Evolutionary conservation across 176 grass and related monocot genomes (phyloP).

Genomic region (barley (Hordeum vulgare)): DNA sequence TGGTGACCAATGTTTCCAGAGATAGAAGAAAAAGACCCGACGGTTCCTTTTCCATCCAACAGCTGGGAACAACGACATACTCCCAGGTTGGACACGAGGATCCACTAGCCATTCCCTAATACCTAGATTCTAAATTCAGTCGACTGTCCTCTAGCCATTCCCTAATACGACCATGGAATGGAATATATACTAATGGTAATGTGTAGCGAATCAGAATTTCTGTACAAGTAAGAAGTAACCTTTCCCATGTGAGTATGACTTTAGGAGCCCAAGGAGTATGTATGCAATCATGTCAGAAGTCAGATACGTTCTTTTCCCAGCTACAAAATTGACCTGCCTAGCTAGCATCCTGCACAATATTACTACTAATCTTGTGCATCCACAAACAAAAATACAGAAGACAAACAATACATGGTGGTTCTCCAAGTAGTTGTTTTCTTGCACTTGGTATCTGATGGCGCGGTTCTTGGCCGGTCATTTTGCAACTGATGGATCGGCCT

Average conservation of each 20-base stretch:
- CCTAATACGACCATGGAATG: too few relatives aligned
- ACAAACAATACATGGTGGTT: neutral
- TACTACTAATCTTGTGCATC: neutral
- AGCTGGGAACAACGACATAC: too few relatives aligned
- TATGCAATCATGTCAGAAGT: neutral
- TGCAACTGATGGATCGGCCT: neutral
- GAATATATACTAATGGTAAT: too few relatives aligned
- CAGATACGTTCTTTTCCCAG: neutral
- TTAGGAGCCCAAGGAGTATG: neutral
- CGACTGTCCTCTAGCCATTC: too few relatives aligned
- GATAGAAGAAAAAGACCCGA: too few relatives aligned
- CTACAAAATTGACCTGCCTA: neutral
- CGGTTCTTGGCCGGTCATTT: neutral
- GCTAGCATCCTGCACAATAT: neutral
- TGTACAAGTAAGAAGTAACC: neutral
- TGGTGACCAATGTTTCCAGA: too few relatives aligned
- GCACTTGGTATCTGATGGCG: neutral
- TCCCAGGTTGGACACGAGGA: too few relatives aligned
- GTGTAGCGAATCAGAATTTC: neutral
- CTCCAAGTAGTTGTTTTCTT: neutral
- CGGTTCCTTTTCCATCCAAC: too few relatives aligned
- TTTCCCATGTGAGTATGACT: neutral
- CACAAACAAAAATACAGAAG: neutral
- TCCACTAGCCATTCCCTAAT: too few relatives aligned
- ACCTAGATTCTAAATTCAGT: too few relatives aligned